Conservation (phyloP, 2,329 filamentous ascomycete genomes). For the Cercospora sp. region DNA sequence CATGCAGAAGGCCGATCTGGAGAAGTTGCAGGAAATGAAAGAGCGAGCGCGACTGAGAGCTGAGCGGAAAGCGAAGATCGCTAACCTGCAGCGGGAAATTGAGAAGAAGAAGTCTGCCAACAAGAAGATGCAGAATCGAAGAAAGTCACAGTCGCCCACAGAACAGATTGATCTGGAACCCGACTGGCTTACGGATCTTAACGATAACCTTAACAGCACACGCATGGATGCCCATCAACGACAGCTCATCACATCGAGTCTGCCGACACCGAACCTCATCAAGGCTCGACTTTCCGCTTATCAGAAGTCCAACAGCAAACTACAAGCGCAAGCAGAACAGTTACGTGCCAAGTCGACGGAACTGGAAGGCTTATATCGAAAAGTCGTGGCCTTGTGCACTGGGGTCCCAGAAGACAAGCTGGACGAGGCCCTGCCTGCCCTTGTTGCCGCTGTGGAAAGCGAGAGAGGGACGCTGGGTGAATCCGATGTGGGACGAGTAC, state of each 20-base stretch:
- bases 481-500: slow-evolving; percentile 69
- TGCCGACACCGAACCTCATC: slow-evolving; percentile 45
- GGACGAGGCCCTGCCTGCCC: slow-evolving; percentile 73
- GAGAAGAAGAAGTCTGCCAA: slow-evolving; percentile 24
- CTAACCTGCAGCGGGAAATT: slow-evolving; percentile 76
- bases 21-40: slow-evolving; percentile 69
- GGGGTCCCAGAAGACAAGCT: slow-evolving; percentile 75
- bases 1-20: slow-evolving; percentile 74
- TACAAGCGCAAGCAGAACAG: slow-evolving; percentile 63
- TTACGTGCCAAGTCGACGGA: slow-evolving; percentile 80
- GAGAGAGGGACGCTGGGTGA: slow-evolving; percentile 53
- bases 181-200: slow-evolving; percentile 43
- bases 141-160: slow-evolving; percentile 41
- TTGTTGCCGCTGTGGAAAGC: slow-evolving; percentile 87
- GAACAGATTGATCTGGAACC: slow-evolving; percentile 24
- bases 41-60: slow-evolving; percentile 63
- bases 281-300: slow-evolving; percentile 71
- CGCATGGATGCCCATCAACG: slow-evolving; percentile 24
- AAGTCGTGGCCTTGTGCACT: slow-evolving; percentile 84
- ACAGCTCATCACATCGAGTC: slow-evolving; percentile 30
- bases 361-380: slow-evolving; percentile 82
- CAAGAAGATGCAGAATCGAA: slow-evolving; percentile 47
- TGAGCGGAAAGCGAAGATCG: slow-evolving; percentile 68
- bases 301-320: slow-evolving; percentile 72
- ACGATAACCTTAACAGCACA: slow-evolving; percentile 16